Evolutionary conservation across 306 rosid genomes (phyloP), one percentile per base, ranked within the genome.

Genomic region (Glycine soja): DNA sequence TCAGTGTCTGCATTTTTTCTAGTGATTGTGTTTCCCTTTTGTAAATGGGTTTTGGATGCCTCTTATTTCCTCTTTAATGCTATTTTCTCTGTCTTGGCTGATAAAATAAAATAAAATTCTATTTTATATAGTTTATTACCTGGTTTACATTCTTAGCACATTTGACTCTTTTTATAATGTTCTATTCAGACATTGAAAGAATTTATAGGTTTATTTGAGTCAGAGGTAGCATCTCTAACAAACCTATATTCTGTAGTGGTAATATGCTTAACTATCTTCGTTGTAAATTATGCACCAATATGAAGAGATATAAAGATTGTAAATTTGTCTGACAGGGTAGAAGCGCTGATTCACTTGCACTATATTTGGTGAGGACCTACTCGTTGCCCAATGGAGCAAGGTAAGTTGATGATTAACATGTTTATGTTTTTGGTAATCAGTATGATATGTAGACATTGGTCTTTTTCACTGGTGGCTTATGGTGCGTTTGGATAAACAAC

Each of bases 361-460:
- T 81, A 32, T 96, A 96, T 93, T 96, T 75, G 94, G 94, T 9
- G 99, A 96, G 91, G 98, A 96, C 99, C 99, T 74, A 84, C 93
- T 16, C 89, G 91, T 12, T 93, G 85, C 88, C 97, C 98, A 16
- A 92, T 92, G 83, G 99, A 96, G 81, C 99, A 96, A 90, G 98
- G 99, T 93, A 86, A 84, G 87, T 81, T 77, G 73, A 18, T 72
- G 79, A 56, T 70, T 64, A 8, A 64, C 48, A 34, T 7, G 30
- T 7, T 64, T 64, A 14, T 36, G 24, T 6, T 63, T 19, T 13
- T 38, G 32, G 30, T 63, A 63, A 38, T 42, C 9, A 30, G 42
- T 66, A 59, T 67, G 43, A 50, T 74, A 24, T 66, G 48, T 69
- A 18, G 19, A 12, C 13, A 68, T 59, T 56, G 52, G 69, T 36